Evolutionary conservation across 1,284 basidiomycete species (phyloP).

Genomic region (Puccinia triticina): DNA sequence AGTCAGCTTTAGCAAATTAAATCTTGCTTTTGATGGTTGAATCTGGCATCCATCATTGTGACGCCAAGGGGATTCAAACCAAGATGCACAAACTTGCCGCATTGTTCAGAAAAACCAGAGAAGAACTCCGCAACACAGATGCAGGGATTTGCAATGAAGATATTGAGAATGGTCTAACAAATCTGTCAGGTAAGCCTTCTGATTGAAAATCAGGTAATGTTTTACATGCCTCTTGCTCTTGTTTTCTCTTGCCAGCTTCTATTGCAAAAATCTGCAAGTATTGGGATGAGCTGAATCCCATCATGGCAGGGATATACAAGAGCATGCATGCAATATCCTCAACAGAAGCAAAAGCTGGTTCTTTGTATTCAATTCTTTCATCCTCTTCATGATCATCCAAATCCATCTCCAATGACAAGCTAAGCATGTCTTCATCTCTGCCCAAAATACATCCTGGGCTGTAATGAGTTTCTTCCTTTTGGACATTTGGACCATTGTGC

Average conservation of each 20-base stretch:
- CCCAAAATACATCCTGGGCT: too few species aligned
- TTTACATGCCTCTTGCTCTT: too few species aligned
- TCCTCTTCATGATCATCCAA: not conserved
- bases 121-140: not conserved
- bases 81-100: not conserved
- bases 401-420: not conserved
- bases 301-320: not conserved
- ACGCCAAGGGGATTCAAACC: not conserved
- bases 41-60: not conserved
- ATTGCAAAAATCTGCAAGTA: too few species aligned
- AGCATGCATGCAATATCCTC: not conserved
- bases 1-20: too few species aligned
- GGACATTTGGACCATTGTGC: too few species aligned
- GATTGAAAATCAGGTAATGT: not conserved
- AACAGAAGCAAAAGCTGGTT: not conserved
- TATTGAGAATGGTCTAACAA: not conserved
- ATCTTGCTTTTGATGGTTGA: not conserved
- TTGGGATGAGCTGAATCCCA: not conserved
- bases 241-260: too few species aligned
- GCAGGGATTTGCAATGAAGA: not conserved
- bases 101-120: not conserved
- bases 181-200: not conserved
- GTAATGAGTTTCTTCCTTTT: too few species aligned
- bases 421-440: not conserved
- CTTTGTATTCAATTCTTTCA: not conserved